phyloP scores from a whole-genome alignment of 1,284 basidiomycete species.

The Heliocybe sulcata region DNA sequence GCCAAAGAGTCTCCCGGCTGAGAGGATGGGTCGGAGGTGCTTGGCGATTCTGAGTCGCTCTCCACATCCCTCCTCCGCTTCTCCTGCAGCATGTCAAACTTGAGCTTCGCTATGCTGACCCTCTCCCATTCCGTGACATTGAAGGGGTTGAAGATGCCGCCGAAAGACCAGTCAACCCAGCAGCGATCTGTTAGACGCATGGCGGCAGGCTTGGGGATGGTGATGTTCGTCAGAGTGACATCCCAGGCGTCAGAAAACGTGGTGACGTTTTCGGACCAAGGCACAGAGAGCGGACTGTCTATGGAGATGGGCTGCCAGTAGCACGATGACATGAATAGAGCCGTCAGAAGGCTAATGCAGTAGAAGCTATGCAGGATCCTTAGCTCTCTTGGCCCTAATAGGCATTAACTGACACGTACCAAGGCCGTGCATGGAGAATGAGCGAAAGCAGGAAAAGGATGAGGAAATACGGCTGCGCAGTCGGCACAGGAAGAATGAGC shows the following conservation, averaged over 20 bases:
- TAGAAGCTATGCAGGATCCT: constrained; percentile 49
- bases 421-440: constrained; percentile 71
- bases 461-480: constrained; percentile 69
- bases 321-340: constrained; percentile 76
- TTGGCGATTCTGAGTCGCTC: not conserved
- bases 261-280: constrained; percentile 62
- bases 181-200: constrained; percentile 66
- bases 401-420: constrained; percentile 36
- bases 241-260: constrained; percentile 61
- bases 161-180: constrained; percentile 62
- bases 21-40: not conserved
- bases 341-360: constrained; percentile 70
- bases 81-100: constrained; percentile 23
- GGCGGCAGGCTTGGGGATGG: constrained; percentile 23
- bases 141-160: constrained; percentile 60
- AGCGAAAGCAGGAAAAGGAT: constrained; percentile 66
- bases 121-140: constrained; percentile 68
- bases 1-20: not conserved
- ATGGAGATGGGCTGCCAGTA: constrained; percentile 77
- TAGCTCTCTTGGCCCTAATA: not conserved
- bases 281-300: constrained; percentile 47
- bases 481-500: constrained; percentile 68
- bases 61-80: constrained; percentile 27
- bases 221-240: constrained; percentile 23
- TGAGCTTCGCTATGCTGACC: constrained; percentile 44